These are phyloP conservation scores for Leonotis leonurus DNA, from an alignment of 257 asterid species.

Conservation along the genomic window DNA sequence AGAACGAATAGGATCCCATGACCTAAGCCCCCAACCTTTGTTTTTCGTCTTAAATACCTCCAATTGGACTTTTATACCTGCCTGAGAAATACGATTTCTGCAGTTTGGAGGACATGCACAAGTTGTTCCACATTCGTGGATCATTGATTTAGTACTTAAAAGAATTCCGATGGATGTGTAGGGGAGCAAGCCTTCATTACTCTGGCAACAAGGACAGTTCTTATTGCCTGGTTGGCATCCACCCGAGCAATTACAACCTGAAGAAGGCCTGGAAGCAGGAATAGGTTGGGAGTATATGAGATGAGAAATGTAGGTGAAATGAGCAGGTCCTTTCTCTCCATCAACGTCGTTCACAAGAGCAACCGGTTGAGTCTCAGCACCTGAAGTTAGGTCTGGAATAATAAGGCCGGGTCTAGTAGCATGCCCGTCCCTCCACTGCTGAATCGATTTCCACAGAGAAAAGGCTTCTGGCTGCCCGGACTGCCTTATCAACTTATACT, in stretches of 20 bases:
- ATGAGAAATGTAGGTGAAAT: slow-evolving; percentile 61
- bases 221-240: slow-evolving; percentile 81
- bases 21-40: slow-evolving; percentile 96
- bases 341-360: slow-evolving; percentile 83
- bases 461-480: slow-evolving; percentile 89
- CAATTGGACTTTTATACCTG: slow-evolving; percentile 53
- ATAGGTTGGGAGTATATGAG: slow-evolving; percentile 60
- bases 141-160: slow-evolving; percentile 31
- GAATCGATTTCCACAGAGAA: slow-evolving; percentile 81
- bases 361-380: slow-evolving; percentile 66
- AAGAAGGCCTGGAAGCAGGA: slow-evolving; percentile 29
- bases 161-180: slow-evolving; percentile 67
- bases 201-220: slow-evolving; percentile 53
- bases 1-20: slow-evolving; percentile 91
- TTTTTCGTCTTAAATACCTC: slow-evolving; percentile 85
- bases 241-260: slow-evolving; percentile 61
- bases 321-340: slow-evolving; percentile 85
- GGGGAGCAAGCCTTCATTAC: slow-evolving; percentile 58
- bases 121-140: slow-evolving; percentile 71
- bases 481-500: slow-evolving; percentile 70
- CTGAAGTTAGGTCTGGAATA: slow-evolving; percentile 77
- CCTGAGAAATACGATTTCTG: slow-evolving; percentile 67
- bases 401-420: slow-evolving; percentile 63
- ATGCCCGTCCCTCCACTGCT: slow-evolving; percentile 74
- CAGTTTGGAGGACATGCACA: slow-evolving; percentile 74